Percentiles rank a stretch among this genome's conserved stretches.
These are phyloP conservation scores for Termitomyces sp. DNA, from an alignment of 768 basidiomycete genomes.

Conservation along the genomic window DNA sequence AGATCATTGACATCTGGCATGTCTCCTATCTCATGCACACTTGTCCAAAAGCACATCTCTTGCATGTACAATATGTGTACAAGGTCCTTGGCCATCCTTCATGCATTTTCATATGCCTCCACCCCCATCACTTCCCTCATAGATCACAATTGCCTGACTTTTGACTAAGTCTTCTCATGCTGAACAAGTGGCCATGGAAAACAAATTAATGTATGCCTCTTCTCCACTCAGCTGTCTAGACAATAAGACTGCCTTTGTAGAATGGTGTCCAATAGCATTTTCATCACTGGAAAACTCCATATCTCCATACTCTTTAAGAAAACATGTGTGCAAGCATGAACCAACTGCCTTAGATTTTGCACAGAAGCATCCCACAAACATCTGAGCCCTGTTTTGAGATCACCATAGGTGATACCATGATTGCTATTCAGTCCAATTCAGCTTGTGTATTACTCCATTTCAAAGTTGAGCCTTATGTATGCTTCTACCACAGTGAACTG, in stretches of 20 bases:
- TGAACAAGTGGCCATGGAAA: not conserved
- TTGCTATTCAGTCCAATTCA: no score
- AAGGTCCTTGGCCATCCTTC: not conserved
- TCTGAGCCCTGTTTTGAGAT: not conserved
- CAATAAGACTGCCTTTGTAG: not conserved
- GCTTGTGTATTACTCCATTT: no score
- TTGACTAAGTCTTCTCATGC: not conserved
- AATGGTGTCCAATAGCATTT: not conserved
- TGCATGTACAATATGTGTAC: not conserved
- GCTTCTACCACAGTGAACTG: no score
- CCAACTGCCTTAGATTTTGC: not conserved
- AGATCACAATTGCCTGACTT: not conserved
- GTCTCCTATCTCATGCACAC: not conserved
- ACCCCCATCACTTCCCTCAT: not conserved
- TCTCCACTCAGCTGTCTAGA: not conserved
- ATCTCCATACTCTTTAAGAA: not conserved
- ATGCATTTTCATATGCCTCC: not conserved
- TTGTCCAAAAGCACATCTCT: not conserved
- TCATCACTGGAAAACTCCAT: not conserved
- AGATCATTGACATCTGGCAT: not conserved
- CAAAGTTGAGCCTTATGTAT: no score
- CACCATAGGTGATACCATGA: not conserved
- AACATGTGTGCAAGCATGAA: not conserved
- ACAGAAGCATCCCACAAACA: slow-evolving; percentile 1
- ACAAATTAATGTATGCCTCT: not conserved